Conservation (phyloP, 75 land plant genomes). For the Sequoia sempervirens region DNA sequence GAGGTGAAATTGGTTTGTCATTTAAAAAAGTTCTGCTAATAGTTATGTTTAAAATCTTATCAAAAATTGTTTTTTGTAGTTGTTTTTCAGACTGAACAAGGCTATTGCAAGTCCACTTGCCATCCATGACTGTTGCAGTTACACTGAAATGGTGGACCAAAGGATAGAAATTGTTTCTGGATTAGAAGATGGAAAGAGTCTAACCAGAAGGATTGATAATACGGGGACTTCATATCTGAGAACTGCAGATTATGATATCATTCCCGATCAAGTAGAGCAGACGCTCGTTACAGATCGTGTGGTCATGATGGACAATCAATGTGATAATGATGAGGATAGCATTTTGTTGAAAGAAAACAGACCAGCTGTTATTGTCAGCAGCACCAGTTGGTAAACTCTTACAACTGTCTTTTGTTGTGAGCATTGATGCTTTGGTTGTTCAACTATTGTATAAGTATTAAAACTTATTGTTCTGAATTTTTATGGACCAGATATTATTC, state of each 20-base stretch:
- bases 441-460: too few relatives aligned
- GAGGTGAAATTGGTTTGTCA: slow-evolving; percentile 36
- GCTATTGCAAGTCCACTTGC: slow-evolving; percentile 39
- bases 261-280: background rate
- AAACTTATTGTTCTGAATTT: too few relatives aligned
- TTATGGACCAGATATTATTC: too few relatives aligned
- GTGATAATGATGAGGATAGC: slow-evolving; percentile 9
- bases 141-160: slow-evolving; percentile 20
- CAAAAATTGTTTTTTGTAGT: slow-evolving; percentile 30
- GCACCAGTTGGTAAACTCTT: slow-evolving; percentile 76
- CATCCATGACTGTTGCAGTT: slow-evolving; percentile 51
- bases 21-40: background rate
- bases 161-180: slow-evolving; percentile 1
- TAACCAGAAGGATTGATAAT: background rate
- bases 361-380: slow-evolving; percentile 92
- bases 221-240: background rate
- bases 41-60: background rate
- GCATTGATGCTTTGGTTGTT: background rate
- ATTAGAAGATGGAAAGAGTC: slow-evolving; percentile 2
- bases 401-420: background rate
- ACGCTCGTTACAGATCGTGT: slow-evolving; percentile 18
- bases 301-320: slow-evolving; percentile 10
- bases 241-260: background rate
- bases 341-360: slow-evolving; percentile 52
- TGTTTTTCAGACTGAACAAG: slow-evolving; percentile 63